Evolutionary conservation across 768 basidiomycete genomes (phyloP), one percentile per base, ranked within the genome.

Genomic region (Suillus discolor): DNA sequence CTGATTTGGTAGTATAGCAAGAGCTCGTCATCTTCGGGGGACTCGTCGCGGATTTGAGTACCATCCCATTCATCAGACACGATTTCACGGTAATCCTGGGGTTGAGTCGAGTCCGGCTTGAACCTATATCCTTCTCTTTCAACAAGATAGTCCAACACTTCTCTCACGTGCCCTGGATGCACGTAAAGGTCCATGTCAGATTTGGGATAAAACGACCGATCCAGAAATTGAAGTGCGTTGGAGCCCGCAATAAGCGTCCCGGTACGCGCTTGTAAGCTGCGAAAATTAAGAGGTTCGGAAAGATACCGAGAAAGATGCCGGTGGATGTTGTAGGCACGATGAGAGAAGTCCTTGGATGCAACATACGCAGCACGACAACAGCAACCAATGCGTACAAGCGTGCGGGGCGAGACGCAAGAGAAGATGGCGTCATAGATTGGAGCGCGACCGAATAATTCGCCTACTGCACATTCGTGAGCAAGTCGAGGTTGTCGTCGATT

Each of bases 171-270:
- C 4, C 68, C 64, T 9, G 74, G 72, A 23, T 77, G 70, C 13
- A 76, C 71, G 68, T 85, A 85, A 6, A 85, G 42, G 63, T 86
- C 85, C 11, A 86, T 77, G 66, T 85, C 84, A 0, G 83, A 79
- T 6, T 76, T 74, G 1, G 76, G 73, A 66, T 82, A 84, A 51
- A 71, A 69, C 3, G 73, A 66, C n/a, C 83, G 70, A 47, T 81
- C 79, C 61, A 86, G 75, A 67, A 84, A 83, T 60, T 85, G 84
- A 1, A 85, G 75, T 0, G 83, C 84, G 38, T 71, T 75, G 0
- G 84, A 84, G 23, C 85, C 85, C 1, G 84, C 84, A 36, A 86
- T 80, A 49, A 85, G 66, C 13, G 79, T 78, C 34, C 75, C 79
- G 0, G 81, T 82, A 9, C 65, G 65, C 0, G 74, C 75, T 67